These are phyloP conservation scores for Flueggea neowawraea DNA, from an alignment of 441 rosid species.

Conservation along the genomic window DNA sequence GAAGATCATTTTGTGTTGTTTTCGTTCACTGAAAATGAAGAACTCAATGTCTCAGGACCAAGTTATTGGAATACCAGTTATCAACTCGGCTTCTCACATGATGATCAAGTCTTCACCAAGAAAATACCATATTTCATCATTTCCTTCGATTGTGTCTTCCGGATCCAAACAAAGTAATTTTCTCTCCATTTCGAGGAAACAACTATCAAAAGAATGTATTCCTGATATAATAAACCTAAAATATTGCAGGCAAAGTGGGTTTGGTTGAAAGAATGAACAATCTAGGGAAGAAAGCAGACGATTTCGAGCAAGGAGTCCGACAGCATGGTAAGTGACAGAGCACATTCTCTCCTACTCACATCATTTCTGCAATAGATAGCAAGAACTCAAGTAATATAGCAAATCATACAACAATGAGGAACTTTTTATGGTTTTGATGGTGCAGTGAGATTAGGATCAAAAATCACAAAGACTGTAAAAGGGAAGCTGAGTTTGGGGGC, in stretches of 20 bases:
- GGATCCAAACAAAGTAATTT: too few species aligned
- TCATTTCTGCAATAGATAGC: neutral
- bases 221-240: neutral
- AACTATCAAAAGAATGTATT: too few species aligned
- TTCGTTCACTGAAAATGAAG: too few species aligned
- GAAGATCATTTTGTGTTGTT: too few species aligned
- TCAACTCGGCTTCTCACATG: too few species aligned
- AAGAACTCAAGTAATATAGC: too few species aligned
- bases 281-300: conserved; percentile 43
- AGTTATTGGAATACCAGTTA: too few species aligned
- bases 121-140: too few species aligned
- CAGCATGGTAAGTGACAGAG: conserved; percentile 35
- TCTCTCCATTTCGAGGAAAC: too few species aligned
- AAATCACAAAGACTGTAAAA: conserved; percentile 52
- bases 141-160: too few species aligned
- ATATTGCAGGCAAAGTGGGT: conserved; percentile 32
- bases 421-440: neutral
- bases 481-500: conserved; percentile 69
- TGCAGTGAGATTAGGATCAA: conserved; percentile 51
- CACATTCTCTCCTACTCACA: neutral
- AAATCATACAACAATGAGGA: neutral
- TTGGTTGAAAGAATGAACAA: conserved; percentile 36
- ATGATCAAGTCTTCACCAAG: too few species aligned
- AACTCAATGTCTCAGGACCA: too few species aligned
- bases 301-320: conserved; percentile 37